Percentiles rank a stretch among this genome's conserved stretches.
Evolutionary conservation across 257 asterid genomes (phyloP).

Genomic region (Salvia splendens): DNA sequence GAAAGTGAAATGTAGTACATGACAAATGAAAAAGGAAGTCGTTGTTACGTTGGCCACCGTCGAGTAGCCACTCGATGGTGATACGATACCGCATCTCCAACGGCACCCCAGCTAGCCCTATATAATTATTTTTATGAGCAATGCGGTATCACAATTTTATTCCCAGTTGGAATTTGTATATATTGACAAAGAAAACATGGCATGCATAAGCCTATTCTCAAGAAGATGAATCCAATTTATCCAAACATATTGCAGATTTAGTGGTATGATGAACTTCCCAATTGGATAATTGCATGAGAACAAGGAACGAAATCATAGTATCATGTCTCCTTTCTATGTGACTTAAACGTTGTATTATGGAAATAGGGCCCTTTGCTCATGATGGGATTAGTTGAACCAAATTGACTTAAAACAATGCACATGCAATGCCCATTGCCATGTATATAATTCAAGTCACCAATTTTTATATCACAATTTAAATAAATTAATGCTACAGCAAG

Average conservation of each 20-base stretch:
- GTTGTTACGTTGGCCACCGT: no score
- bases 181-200: constrained; percentile 14
- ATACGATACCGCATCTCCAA: no score
- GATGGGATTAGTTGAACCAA: background rate
- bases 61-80: no score
- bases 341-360: background rate
- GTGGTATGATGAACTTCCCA: constrained; percentile 23
- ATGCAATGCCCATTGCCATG: constrained; percentile 44
- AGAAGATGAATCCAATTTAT: constrained; percentile 5
- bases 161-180: background rate
- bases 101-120: no score
- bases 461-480: constrained; percentile 19
- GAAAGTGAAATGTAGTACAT: no score
- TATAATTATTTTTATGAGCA: no score
- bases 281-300: constrained; percentile 41
- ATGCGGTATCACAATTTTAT: no score
- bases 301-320: constrained; percentile 32
- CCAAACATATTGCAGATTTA: constrained; percentile 8
- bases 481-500: no score
- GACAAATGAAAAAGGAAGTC: no score
- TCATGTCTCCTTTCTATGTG: constrained; percentile 25
- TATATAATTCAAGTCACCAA: constrained; percentile 33
- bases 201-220: constrained; percentile 27
- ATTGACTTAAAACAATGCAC: constrained; percentile 39
- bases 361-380: constrained; percentile 32